phyloP scores from a whole-genome alignment of 2,329 filamentous ascomycete species.

The Stachybotrys chartarum region DNA sequence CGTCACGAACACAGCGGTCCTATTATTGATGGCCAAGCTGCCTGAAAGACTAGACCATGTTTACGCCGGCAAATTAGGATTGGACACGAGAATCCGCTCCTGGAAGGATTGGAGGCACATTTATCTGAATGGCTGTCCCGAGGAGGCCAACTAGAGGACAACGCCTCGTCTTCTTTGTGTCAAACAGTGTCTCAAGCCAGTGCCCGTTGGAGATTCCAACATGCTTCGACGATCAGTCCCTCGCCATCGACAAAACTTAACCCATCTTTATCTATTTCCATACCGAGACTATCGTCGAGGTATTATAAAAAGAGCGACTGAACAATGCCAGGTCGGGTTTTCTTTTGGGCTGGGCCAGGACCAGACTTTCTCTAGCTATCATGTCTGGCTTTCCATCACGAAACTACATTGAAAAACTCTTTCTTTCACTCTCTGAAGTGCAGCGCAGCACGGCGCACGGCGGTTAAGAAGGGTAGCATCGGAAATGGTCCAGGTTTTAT shows the following conservation, averaged over 20 bases:
- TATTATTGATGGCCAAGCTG: background rate
- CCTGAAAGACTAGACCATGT: no score
- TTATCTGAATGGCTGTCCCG: no score
- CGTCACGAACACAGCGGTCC: background rate
- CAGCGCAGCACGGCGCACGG: conserved; percentile 31
- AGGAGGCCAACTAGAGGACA: no score
- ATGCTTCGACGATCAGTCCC: no score
- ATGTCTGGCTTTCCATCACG: conserved; percentile 26
- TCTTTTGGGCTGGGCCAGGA: conserved; percentile 12
- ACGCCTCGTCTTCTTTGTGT: no score
- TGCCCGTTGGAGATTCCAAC: no score
- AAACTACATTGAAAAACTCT: conserved; percentile 23
- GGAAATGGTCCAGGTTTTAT: conserved; percentile 24
- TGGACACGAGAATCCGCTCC: no score
- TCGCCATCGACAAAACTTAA: background rate
- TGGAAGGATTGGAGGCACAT: no score
- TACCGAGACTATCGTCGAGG: background rate
- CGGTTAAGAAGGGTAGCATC: conserved; percentile 30
- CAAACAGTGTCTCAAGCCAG: no score
- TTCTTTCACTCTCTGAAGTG: conserved; percentile 14
- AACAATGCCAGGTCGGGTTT: conserved; percentile 6
- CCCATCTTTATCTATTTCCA: background rate
- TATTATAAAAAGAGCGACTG: background rate
- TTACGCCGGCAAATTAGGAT: no score
- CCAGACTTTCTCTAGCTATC: conserved; percentile 12